Base-by-base conservation (phyloP, 169 alveolate species). In the Cryptosporidium baileyi region DNA sequence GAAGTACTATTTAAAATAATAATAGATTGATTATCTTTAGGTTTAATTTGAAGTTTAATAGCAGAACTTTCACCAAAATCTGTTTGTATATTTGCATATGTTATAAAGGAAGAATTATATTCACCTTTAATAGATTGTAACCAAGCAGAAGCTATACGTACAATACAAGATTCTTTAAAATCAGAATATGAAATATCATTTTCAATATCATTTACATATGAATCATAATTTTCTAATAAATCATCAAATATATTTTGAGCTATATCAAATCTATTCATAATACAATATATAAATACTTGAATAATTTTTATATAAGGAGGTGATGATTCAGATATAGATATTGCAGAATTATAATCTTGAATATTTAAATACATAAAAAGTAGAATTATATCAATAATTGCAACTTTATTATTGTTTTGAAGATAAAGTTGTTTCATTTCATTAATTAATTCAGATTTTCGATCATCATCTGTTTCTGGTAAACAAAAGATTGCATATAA, bases 21-120 rank as follows among this genome's bases (percentile, higher is more conserved):
- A 1, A 38, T 24, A 5, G 85, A 74, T 52, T 74, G 85, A 13
- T 28, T 40, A n/a, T 54, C 74, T 40, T 32, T 74, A 17, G 85
- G 30, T 19, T 74, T 74, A 24, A 30, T 36, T 2, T 51, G 65
- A 19, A 57, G 65, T 34, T 47, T 51, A 13, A 74, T 26, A 7
- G 63, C 32, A 1, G 85, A 74, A 24, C 54, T 74, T 17, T 57
- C 85, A 15, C 85, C 85, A 57, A 74, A 74, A 38, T 74, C 85
- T 3, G 85, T 74, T 43, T 74, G 85, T 34, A 74, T 52, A 57
- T 74, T 74, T 36, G 85, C 85, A n/a, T 54, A 74, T 28, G 85
- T 74, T 34, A 74, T 57, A 22, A 74, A 74, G 8, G 85, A 51
- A 15, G 74, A 36, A 24, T 74, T 74, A 74, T 74, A 74, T n/a